phyloP scores from a whole-genome alignment of 805 yeast genomes.

The Metschnikowia kofuensis region DNA sequence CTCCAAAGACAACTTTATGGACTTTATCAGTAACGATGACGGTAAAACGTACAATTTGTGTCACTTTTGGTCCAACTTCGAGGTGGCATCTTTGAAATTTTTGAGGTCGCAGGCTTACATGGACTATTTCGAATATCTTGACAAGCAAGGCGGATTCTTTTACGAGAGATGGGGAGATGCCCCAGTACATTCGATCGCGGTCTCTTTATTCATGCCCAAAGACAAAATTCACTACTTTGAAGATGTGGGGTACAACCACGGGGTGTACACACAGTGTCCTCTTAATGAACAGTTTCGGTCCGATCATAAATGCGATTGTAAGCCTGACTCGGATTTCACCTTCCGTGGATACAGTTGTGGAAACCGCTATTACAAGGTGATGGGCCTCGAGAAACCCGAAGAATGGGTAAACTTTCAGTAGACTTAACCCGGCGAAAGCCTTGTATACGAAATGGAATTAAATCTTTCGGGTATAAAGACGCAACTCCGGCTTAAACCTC shows the following conservation, averaged over 20 bases:
- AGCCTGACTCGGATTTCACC: constrained; percentile 70
- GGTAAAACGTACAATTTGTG: constrained; percentile 75
- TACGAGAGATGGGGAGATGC: constrained; percentile 96
- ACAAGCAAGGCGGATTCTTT: constrained; percentile 71
- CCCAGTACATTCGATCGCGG: constrained; percentile 88
- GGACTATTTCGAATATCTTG: constrained; percentile 65
- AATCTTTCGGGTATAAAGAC: too few species aligned
- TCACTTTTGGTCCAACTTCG: constrained; percentile 91
- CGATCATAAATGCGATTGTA: constrained; percentile 68
- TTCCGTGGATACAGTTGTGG: constrained; percentile 76
- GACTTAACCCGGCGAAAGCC: too few species aligned
- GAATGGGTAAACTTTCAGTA: constrained; percentile 61
- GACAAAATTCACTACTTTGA: constrained; percentile 72
- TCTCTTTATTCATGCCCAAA: constrained; percentile 68
- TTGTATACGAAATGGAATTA: too few species aligned
- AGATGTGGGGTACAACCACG: constrained; percentile 82
- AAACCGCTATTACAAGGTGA: constrained; percentile 54
- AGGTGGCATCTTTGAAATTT: constrained; percentile 69
- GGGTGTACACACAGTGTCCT: constrained; percentile 81
- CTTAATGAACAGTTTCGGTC: constrained; percentile 54
- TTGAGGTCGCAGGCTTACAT: constrained; percentile 73
- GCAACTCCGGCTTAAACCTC: too few species aligned
- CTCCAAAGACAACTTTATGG: constrained; percentile 43
- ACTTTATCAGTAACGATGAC: constrained; percentile 64
- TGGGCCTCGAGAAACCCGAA: constrained; percentile 55